Percentiles rank a stretch among this genome's conserved stretches.
Evolutionary conservation across 805 yeast species (phyloP).

Genomic region (Lachancea sp.): DNA sequence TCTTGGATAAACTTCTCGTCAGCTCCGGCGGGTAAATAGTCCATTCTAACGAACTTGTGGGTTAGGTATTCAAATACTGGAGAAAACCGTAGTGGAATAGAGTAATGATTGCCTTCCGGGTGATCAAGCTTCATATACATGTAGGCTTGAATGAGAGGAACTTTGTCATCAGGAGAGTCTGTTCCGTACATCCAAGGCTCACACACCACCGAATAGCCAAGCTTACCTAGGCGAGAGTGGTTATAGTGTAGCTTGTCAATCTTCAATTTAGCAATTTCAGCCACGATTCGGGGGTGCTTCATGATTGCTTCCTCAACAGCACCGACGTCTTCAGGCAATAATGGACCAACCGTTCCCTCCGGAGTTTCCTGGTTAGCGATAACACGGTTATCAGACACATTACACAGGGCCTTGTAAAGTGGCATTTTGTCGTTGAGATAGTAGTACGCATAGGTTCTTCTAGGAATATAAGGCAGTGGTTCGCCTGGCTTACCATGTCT

Average conservation of each 20-base stretch:
- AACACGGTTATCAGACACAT: conserved; percentile 55
- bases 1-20: conserved; percentile 51
- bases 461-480: conserved; percentile 52
- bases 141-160: conserved; percentile 61
- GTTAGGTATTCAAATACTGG: conserved; percentile 64
- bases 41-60: conserved; percentile 60
- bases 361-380: conserved; percentile 51
- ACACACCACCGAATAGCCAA: conserved; percentile 40
- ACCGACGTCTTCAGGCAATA: conserved; percentile 56
- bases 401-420: conserved; percentile 67
- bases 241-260: conserved; percentile 42
- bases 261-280: conserved; percentile 61
- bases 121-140: conserved; percentile 68
- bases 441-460: conserved; percentile 65
- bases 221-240: conserved; percentile 20
- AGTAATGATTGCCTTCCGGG: conserved; percentile 68
- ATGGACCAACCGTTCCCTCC: conserved; percentile 63
- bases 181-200: conserved; percentile 90
- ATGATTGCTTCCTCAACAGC: conserved; percentile 47
- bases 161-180: conserved; percentile 50
- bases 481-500: conserved; percentile 39
- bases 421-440: conserved; percentile 44
- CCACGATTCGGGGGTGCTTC: conserved; percentile 51
- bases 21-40: conserved; percentile 63
- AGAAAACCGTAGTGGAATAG: conserved; percentile 64